Percentiles rank a stretch among this genome's conserved stretches.
Evolutionary conservation across 306 rosid species (phyloP).

Genomic region (Inga laurina): DNA sequence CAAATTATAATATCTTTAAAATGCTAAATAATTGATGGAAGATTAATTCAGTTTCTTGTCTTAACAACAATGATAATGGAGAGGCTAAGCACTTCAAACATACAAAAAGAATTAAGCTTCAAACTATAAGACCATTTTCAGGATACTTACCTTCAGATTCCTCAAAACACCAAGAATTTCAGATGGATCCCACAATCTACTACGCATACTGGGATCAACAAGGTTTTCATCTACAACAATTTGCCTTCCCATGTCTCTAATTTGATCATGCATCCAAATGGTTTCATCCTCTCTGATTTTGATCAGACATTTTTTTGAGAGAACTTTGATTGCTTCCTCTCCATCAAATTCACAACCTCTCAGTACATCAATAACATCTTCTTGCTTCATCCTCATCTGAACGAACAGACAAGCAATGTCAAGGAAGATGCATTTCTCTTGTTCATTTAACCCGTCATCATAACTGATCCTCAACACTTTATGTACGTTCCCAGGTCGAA

Average conservation of each 20-base stretch:
- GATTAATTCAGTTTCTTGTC: not conserved
- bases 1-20: not conserved
- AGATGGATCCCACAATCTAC: constrained; percentile 62
- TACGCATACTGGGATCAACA: constrained; percentile 48
- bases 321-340: constrained; percentile 44
- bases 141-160: not conserved
- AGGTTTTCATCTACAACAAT: constrained; percentile 35
- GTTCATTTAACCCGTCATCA: constrained; percentile 45
- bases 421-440: constrained; percentile 56
- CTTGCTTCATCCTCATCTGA: constrained; percentile 44
- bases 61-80: not conserved
- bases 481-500: constrained; percentile 51
- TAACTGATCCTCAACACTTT: constrained; percentile 64
- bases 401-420: constrained; percentile 65
- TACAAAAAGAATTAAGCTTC: not conserved
- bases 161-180: constrained; percentile 49
- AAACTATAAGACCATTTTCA: not conserved
- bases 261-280: constrained; percentile 71
- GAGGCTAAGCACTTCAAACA: not conserved
- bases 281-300: constrained; percentile 41
- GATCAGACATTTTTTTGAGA: constrained; percentile 52
- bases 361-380: constrained; percentile 48
- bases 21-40: not conserved
- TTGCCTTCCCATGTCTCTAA: constrained; percentile 74
- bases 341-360: constrained; percentile 63